Percentiles rank a stretch among this genome's conserved stretches.
These are phyloP conservation scores for Apophysomyces elegans DNA, from an alignment of 371 early-diverging fungal genomes.

Conservation along the genomic window DNA sequence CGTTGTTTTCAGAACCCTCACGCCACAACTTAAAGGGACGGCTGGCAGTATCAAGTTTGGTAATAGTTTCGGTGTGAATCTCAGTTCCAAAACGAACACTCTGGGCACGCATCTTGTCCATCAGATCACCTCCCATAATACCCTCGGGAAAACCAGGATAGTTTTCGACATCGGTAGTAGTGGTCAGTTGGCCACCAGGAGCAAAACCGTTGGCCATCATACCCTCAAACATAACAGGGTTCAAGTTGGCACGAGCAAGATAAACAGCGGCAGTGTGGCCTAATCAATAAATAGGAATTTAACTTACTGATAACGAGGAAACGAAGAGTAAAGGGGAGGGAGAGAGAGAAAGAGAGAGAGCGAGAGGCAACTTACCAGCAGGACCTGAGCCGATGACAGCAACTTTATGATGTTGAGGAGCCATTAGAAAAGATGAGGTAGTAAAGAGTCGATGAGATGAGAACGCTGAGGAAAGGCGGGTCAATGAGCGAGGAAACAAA, in stretches of 20 bases:
- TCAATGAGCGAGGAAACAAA: conserved; percentile 7
- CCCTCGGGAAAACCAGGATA: conserved; percentile 89
- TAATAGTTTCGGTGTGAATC: conserved; percentile 90
- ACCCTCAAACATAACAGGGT: conserved; percentile 96
- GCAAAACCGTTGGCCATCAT: conserved; percentile 92
- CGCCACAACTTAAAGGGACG: conserved; percentile 93
- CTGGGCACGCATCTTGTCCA: conserved; percentile 84
- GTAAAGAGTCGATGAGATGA: conserved; percentile 4
- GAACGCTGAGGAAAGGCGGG: background rate
- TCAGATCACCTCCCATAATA: conserved; percentile 80
- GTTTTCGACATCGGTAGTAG: conserved; percentile 93
- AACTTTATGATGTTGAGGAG: conserved; percentile 50
- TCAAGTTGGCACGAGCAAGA: conserved; percentile 89
- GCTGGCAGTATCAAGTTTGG: conserved; percentile 77
- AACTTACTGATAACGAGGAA: background rate
- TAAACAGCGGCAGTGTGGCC: conserved; percentile 97
- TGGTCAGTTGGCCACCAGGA: conserved; percentile 91
- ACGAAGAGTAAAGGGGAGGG: background rate
- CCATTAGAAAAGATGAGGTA: conserved; percentile 27
- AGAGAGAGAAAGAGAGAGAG: background rate
- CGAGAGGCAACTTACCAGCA: conserved; percentile 60
- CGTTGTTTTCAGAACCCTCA: conserved; percentile 76
- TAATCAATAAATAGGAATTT: conserved; percentile 3
- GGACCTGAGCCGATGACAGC: conserved; percentile 90
- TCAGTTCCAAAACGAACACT: conserved; percentile 82